Evolutionary conservation across 2,329 filamentous ascomycete species (phyloP).

Genomic region (Aspergillus aculeatinus): DNA sequence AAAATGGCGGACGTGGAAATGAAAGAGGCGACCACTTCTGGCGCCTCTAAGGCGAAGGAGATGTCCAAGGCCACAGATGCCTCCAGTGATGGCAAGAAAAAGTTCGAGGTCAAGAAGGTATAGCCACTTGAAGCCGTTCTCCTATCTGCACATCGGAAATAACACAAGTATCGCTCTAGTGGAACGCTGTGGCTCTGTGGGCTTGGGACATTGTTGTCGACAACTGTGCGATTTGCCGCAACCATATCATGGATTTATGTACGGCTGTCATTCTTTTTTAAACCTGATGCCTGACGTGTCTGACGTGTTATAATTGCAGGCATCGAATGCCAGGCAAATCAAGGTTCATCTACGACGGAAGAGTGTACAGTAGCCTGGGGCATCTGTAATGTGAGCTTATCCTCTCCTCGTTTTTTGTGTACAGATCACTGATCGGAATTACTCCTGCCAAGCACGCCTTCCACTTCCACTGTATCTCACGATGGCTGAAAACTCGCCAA

Average conservation of each 20-base stretch:
- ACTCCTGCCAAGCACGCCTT: constrained; percentile 75
- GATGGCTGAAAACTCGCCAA: constrained; percentile 98
- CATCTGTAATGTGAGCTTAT: constrained; percentile 83
- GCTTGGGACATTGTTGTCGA: constrained; percentile 99
- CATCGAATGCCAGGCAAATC: constrained; percentile 98
- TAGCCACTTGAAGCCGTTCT: constrained; percentile 12
- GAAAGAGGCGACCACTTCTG: constrained; percentile 71
- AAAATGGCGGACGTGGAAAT: constrained; percentile 94
- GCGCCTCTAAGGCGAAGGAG: constrained; percentile 54
- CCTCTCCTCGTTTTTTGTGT: neutral
- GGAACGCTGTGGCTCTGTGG: constrained; percentile 98
- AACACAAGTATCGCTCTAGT: constrained; percentile 56
- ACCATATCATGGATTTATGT: constrained; percentile 99
- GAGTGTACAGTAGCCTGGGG: constrained; percentile 99
- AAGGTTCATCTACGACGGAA: constrained; percentile 93
- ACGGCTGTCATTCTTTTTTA: constrained; percentile 34
- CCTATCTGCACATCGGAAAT: neutral
- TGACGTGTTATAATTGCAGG: constrained; percentile 50
- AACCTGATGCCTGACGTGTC: constrained; percentile 12
- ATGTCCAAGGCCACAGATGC: constrained; percentile 55
- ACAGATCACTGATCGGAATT: constrained; percentile 12
- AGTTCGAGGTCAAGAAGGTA: constrained; percentile 99
- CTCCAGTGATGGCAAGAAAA: constrained; percentile 73
- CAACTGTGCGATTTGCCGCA: constrained; percentile 98
- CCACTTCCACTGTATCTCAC: constrained; percentile 99